Conservation (phyloP, 441 rosid species). For the Omphalea diandra region DNA sequence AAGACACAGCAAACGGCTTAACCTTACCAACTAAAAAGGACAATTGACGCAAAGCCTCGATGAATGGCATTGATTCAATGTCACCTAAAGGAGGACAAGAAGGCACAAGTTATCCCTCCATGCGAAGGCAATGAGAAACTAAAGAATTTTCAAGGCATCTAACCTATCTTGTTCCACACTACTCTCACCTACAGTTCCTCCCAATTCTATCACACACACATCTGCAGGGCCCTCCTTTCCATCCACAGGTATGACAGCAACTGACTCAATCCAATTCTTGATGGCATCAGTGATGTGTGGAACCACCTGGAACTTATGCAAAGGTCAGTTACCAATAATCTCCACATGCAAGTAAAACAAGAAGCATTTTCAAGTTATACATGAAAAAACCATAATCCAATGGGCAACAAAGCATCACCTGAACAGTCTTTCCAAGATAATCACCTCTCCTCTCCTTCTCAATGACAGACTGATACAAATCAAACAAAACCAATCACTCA, state of each 20-base stretch:
- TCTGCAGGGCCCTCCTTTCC: conserved; percentile 76
- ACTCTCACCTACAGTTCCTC: conserved; percentile 89
- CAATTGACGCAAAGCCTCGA: conserved; percentile 92
- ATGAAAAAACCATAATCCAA: conserved; percentile 3
- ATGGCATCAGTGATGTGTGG: conserved; percentile 93
- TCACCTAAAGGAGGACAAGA: conserved; percentile 58
- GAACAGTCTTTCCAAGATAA: conserved; percentile 95
- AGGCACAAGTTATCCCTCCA: conserved; percentile 7
- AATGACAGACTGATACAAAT: conserved; percentile 83
- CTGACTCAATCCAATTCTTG: conserved; percentile 76
- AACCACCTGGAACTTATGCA: conserved; percentile 51
- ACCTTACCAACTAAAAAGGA: conserved; percentile 88
- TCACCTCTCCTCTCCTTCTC: conserved; percentile 95
- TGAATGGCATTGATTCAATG: conserved; percentile 94
- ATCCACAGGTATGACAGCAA: conserved; percentile 69
- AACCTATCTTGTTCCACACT: conserved; percentile 6
- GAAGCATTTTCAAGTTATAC: neutral
- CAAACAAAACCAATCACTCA: neutral
- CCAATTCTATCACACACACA: conserved; percentile 90
- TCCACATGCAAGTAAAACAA: conserved; percentile 12
- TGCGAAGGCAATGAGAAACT: neutral
- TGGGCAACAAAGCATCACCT: conserved; percentile 43
- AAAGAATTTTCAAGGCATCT: conserved; percentile 1
- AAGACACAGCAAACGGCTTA: conserved; percentile 36
- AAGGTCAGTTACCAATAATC: conserved; percentile 39